phyloP scores from a whole-genome alignment of 257 asterid species.

The Phtheirospermum japonicum region DNA sequence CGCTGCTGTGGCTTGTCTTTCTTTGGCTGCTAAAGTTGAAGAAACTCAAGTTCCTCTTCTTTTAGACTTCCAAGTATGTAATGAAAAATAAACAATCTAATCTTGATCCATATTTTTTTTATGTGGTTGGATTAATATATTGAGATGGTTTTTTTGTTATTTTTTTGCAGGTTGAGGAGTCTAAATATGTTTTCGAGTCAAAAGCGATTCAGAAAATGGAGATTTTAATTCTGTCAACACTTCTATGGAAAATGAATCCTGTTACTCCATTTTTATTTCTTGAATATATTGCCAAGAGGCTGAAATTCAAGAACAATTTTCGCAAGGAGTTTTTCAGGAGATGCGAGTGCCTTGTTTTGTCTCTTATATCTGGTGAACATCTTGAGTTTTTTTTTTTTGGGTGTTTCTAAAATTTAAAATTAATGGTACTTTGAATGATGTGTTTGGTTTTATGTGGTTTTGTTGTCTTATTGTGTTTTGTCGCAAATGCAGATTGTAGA shows the following conservation, averaged over 20 bases:
- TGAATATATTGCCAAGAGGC: slow-evolving; percentile 41
- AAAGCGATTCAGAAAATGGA: slow-evolving; percentile 70
- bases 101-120: slow-evolving; percentile 16
- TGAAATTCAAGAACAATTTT: slow-evolving; percentile 28
- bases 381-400: not conserved
- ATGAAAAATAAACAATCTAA: not conserved
- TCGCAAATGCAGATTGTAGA: slow-evolving; percentile 60
- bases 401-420: too few relatives aligned
- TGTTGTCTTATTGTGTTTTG: slow-evolving; percentile 1
- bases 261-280: slow-evolving; percentile 58
- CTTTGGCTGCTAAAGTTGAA: too few relatives aligned
- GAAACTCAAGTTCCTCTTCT: too few relatives aligned
- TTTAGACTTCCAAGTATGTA: too few relatives aligned
- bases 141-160: not conserved
- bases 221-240: slow-evolving; percentile 52
- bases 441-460: not conserved
- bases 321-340: slow-evolving; percentile 43
- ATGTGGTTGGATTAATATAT: too few relatives aligned
- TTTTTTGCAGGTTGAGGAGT: slow-evolving; percentile 46
- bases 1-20: too few relatives aligned
- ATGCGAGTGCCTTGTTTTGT: slow-evolving; percentile 54
- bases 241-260: slow-evolving; percentile 73
- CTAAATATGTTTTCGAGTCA: slow-evolving; percentile 51
- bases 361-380: slow-evolving; percentile 42
- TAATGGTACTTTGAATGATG: too few relatives aligned